Evolutionary conservation across 768 basidiomycete species (phyloP), one percentile per base, ranked within the genome.

Genomic region (Psilocybe cubensis): DNA sequence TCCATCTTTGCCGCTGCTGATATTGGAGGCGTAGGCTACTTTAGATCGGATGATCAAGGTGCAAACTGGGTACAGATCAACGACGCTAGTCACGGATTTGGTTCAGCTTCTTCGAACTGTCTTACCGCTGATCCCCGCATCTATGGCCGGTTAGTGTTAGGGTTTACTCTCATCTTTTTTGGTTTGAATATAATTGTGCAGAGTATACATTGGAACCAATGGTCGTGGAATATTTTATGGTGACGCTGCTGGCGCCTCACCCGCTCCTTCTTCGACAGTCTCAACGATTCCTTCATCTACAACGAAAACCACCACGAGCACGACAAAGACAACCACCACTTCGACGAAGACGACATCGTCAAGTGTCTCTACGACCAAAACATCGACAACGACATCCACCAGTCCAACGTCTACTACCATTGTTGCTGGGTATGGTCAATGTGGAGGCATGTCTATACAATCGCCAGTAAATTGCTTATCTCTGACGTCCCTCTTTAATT

Each of bases 161-260:
- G 23, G 21, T 45, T 11, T 20, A 27, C 52, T 25, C n/a, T 10
- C 14, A 21, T 21, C 9, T 35, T 29, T 11, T 25, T 18, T 38
- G 18, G 23, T 24, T 28, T 44, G 38, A 6, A 28, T 5, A 40
- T 18, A 23, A 46, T 48, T 31, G 27, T 33, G n/a, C 54, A 84
- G 84, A 9, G 83, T 84, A 0, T 86, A 86, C 59, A 77, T 85
- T 35, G 84, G 84, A 4, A 86, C 84, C 4, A 85, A 85, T 61
- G 84, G 84, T 23, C 79, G 84, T 28, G 83, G 83, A 14, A 80
- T 79, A 42, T 84, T 83, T 68, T 84, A 77, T 59, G 83, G 80
- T 0, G 80, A 82, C 59, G 60, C 67, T 10, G 55, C 63, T 55
- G 75, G 73, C 27, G 27, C 67, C 21, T 63, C 70, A 25, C 71